Evolutionary conservation across 805 yeast genomes (phyloP), one percentile per base, ranked within the genome.

Genomic region (Lachancea lanzarotensis): DNA sequence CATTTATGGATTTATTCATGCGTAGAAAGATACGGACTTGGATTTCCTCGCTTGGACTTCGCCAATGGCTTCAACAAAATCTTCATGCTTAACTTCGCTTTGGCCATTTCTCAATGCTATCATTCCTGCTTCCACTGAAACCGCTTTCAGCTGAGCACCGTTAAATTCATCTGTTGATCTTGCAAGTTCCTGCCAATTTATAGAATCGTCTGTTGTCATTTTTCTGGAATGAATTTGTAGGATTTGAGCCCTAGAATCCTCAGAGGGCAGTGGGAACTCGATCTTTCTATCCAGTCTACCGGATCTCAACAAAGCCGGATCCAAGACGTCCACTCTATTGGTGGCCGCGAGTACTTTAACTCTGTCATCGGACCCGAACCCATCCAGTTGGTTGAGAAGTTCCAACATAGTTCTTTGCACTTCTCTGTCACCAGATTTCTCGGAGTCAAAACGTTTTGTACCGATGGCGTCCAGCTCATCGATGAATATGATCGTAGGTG

Each of bases 361-460:
- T 53, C 97, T 75, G 62, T 93, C 98, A 68, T 93, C 98, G 19
- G 95, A 84, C 27, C 95, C 96, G 62, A 93, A 93, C 40, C 99
- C 99, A 70, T 93, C 99, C 67, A 93, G 75, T 70, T 93, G 98
- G 68, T 93, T 93, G 60, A 93, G 78, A 60, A 93, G 75, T 69
- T 93, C 99, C 79, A 93, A 77, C 99, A 93, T 93, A 27, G 99
- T 93, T 79, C 98, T 84, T 70, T 93, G 98, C 45, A 93, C 96
- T 72, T 93, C 98, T 64, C 98, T 80, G 67, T 93, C 98, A 65
- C 98, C 98, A 35, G 95, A 86, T 57, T 93, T 90, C 55, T 91
- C 95, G 17, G 97, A 88, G 65, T 93, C 98, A 66, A 91, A 91
- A 69, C 99, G 83, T 68, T 91, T 91, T 16, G 96, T 91, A 65